Base-by-base conservation (phyloP, 345 rosid species). In the Gossypium sturtianum region DNA sequence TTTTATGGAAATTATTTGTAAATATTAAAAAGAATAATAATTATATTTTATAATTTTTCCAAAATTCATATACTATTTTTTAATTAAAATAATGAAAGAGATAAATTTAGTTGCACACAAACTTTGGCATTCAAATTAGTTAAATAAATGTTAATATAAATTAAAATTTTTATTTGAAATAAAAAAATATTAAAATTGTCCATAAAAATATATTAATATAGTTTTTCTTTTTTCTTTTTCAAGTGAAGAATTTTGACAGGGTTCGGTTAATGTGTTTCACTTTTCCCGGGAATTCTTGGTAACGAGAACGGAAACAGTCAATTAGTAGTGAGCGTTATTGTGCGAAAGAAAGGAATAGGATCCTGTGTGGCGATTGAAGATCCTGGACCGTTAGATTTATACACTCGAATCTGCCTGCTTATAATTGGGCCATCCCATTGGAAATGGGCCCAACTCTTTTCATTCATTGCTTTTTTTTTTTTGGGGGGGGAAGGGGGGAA, bases 281-380 rank as follows among this genome's bases (percentile, higher is more conserved):
- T 57, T 52, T 47, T 68, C 72, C 73, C 73, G 47, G 61, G 48
- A 52, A 70, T 17, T 34, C 17, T 52, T 51, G 41, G 72, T 51
- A 68, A 25, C 41, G 54, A 22, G 4, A 69, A 27, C 62, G 34
- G 62, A 11, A 58, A 11, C 34, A 11, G 16, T 22, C 16, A 22
- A 20, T 51, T 2, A 9, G 20, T 16, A 49, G 12, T 16, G 23
- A 16, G 44, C 41, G 41, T 34, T 69, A 51, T 52, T 29, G 70
- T 53, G 53, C 53, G 45, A 15, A 68, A 20, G 13, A 29, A 16
- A 29, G 47, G 9, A 52, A 17, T 34, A 5, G 9, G 60, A 52
- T 69, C n/a, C 13, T 3, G 20, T 25, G 43, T n/a, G 44, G 72
- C 44, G 44, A 59, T 49, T 7, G 9, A 1, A 23, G 63, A 59